Conservation (phyloP, 2,329 filamentous ascomycete genomes). For the Dactylella cylindrospora region DNA sequence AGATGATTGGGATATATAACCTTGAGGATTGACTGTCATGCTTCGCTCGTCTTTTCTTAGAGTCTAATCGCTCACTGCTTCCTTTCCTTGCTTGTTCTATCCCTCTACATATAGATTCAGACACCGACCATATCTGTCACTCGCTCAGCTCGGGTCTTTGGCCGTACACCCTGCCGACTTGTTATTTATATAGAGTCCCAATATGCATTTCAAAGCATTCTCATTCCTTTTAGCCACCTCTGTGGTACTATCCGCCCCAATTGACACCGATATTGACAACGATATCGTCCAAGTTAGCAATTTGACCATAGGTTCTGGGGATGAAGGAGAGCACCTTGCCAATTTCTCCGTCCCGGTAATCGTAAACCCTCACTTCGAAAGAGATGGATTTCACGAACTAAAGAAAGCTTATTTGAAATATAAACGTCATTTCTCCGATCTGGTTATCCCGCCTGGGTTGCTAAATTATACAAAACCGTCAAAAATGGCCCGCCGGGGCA, state of each 20-base stretch:
- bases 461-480: conserved; percentile 30
- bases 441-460: conserved; percentile 23
- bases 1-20: too few relatives aligned
- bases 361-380: conserved; percentile 25
- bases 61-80: too few relatives aligned
- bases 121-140: too few relatives aligned
- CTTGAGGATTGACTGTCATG: too few relatives aligned
- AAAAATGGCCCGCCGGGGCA: conserved; percentile 5
- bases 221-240: conserved; percentile 14
- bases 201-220: conserved; percentile 21
- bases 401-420: conserved; percentile 29
- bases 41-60: too few relatives aligned
- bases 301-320: not conserved
- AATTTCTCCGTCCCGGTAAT: conserved; percentile 19
- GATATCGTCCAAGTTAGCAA: not conserved
- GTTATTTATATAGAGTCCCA: not conserved
- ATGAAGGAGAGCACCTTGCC: not conserved
- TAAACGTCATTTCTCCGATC: conserved; percentile 20
- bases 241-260: conserved; percentile 4
- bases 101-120: too few relatives aligned
- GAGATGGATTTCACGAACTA: conserved; percentile 34
- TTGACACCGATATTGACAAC: not conserved
- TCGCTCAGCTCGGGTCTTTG: too few relatives aligned
- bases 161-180: too few relatives aligned
- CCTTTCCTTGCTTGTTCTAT: too few relatives aligned